Percentiles rank a stretch among this genome's conserved stretches.
These are phyloP conservation scores for Aspergillaceae sp. DNA, from an alignment of 2,329 filamentous ascomycete genomes.

Conservation along the genomic window DNA sequence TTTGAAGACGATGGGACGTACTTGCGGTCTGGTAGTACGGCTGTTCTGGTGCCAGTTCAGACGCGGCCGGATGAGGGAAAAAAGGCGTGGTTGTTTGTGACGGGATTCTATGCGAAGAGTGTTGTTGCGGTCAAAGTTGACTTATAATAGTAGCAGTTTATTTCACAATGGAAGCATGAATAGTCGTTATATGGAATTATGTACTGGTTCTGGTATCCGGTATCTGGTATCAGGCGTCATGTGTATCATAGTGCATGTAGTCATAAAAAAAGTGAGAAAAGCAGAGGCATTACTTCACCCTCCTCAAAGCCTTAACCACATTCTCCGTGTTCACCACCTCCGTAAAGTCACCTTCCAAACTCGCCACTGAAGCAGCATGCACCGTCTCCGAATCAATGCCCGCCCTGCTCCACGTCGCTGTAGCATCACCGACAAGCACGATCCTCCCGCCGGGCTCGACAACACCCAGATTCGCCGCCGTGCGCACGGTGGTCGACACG, in stretches of 20 bases:
- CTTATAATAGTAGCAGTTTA: constrained; percentile 21
- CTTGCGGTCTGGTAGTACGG: constrained; percentile 44
- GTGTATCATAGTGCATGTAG: too few relatives aligned
- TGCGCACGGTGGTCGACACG: constrained; percentile 41
- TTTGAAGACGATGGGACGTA: constrained; percentile 51
- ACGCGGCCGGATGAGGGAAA: constrained; percentile 36
- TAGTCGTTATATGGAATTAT: background rate
- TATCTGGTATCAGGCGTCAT: background rate
- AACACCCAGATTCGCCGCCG: constrained; percentile 41
- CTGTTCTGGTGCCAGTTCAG: constrained; percentile 47
- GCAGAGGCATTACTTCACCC: background rate
- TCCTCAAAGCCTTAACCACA: constrained; percentile 23
- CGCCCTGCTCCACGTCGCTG: constrained; percentile 38
- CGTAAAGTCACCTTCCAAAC: constrained; percentile 40
- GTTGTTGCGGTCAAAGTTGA: constrained; percentile 48
- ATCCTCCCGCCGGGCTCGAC: constrained; percentile 30
- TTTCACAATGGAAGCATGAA: background rate
- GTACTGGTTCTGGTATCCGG: background rate
- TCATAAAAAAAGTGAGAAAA: too few relatives aligned
- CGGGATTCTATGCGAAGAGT: constrained; percentile 45
- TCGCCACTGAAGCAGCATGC: constrained; percentile 38
- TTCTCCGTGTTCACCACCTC: constrained; percentile 31
- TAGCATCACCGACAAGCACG: constrained; percentile 40
- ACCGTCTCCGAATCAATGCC: constrained; percentile 39
- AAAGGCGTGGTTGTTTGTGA: constrained; percentile 51